Evolutionary conservation across 2,329 filamentous ascomycete genomes (phyloP), one percentile per base, ranked within the genome.

Genomic region (Mollisia scopiformis): DNA sequence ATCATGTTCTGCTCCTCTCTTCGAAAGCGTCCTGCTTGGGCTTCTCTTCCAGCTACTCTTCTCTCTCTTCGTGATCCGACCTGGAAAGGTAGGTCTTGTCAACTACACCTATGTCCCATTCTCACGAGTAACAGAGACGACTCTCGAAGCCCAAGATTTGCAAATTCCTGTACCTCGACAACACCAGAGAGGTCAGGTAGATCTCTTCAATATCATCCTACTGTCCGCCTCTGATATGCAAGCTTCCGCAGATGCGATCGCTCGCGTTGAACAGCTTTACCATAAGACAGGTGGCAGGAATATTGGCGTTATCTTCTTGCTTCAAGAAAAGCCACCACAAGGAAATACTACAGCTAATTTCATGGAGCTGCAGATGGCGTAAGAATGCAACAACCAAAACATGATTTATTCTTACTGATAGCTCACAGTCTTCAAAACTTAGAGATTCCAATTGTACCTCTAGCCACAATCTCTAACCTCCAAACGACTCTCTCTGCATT

Each of bases 1-100:
- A 58, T 14, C 19, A 65, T 74, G 71, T 75, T 75, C 55, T 75
- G 71, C 58, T 66, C 68, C 16, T 68, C 66, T 10, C 58, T 75
- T 28, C 68, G 73, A 41, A 71, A 66, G 55, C 66, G 73, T 23
- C 52, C 47, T 13, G 68, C 73, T 58, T 74, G 71, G 71, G 59
- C 63, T 23, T 60, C 60, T 13, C 52, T 72, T 21, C 68, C 71
- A 41, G 54, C 61, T n/a, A 65, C 41, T 25, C 65, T 75, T 10
- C 62, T 74, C 1, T 50, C 63, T 14, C 57, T 57, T 16, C 54
- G 68, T 41, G 25, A 53, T 39, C 66, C 66, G 51, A 68, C 58
- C 71, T 75, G 72, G 72, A 56, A 64, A 71, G 73, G 73, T 73
- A 43, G 53, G 58, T 41, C 27, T 35, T 21, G 21, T 6, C 25